Evolutionary conservation across 2,329 filamentous ascomycete genomes (phyloP).

Genomic region (Pyrenochaeta sp.): DNA sequence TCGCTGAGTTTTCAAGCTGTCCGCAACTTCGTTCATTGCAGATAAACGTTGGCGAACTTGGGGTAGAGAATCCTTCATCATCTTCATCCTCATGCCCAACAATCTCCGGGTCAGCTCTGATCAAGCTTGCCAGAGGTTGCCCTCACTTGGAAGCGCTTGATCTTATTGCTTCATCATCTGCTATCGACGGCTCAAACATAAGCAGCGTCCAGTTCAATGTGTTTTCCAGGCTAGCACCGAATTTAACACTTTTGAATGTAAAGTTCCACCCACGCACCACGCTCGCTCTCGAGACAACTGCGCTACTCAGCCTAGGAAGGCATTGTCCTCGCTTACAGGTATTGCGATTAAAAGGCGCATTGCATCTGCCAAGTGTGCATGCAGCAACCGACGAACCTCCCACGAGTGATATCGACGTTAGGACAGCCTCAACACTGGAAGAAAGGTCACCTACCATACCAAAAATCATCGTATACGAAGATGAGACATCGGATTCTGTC

Average conservation of each 20-base stretch:
- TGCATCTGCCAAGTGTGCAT: constrained; percentile 28
- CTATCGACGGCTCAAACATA: constrained; percentile 38
- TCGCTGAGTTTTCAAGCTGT: constrained; percentile 26
- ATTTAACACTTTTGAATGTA: constrained; percentile 29
- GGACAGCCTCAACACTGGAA: no score
- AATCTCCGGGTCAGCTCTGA: constrained; percentile 28
- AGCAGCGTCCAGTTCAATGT: constrained; percentile 33
- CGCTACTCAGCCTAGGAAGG: constrained; percentile 34
- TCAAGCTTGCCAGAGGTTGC: constrained; percentile 29
- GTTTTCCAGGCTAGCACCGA: constrained; percentile 34
- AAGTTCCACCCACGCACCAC: constrained; percentile 38
- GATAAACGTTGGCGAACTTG: constrained; percentile 33
- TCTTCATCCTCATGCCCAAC: constrained; percentile 25
- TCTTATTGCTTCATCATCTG: constrained; percentile 32
- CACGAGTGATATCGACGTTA: no score
- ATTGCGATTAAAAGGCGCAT: constrained; percentile 35
- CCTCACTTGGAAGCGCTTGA: constrained; percentile 33
- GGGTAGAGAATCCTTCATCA: constrained; percentile 34
- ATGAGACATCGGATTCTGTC: neutral
- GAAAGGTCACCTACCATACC: no score
- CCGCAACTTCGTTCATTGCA: constrained; percentile 29
- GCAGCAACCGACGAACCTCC: no score
- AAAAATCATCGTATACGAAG: constrained; percentile 7
- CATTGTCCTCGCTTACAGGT: constrained; percentile 35
- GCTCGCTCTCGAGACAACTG: constrained; percentile 28